Percentiles rank a stretch among this genome's conserved stretches.
phyloP scores from a whole-genome alignment of 2,329 filamentous ascomycete genomes.

The Epichloe aotearoae region DNA sequence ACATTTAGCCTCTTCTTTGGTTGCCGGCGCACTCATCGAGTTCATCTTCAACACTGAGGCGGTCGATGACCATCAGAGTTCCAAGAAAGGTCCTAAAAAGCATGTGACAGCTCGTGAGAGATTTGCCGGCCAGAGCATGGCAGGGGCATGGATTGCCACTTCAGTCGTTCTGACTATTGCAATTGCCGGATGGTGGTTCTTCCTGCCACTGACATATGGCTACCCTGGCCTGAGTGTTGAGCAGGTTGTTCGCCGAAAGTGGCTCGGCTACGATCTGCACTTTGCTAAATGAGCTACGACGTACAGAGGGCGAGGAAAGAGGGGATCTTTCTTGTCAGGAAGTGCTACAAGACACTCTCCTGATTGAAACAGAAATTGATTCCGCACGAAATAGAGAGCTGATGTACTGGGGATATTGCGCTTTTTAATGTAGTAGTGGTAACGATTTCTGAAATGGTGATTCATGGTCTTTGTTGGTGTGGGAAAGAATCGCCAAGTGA shows the following conservation, averaged over 20 bases:
- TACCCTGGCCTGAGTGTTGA: constrained; percentile 74
- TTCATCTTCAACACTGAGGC: constrained; percentile 93
- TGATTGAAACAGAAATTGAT: too few species aligned
- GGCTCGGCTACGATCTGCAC: constrained; percentile 93
- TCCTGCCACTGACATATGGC: constrained; percentile 89
- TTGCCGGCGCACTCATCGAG: constrained; percentile 82
- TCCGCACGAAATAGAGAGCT: too few species aligned
- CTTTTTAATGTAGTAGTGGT: neutral
- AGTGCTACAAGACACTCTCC: too few species aligned
- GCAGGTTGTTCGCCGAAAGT: constrained; percentile 74
- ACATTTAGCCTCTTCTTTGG: constrained; percentile 78
- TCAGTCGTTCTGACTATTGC: constrained; percentile 54
- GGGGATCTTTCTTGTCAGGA: too few species aligned
- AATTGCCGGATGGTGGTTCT: constrained; percentile 78
- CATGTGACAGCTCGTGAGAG: constrained; percentile 72
- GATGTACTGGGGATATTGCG: neutral
- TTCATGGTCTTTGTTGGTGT: neutral
- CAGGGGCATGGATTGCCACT: constrained; percentile 67
- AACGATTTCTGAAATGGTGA: neutral
- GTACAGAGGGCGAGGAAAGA: neutral
- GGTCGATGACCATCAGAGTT: constrained; percentile 30
- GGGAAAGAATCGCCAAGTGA: neutral
- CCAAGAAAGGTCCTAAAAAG: constrained; percentile 30
- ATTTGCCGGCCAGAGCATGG: constrained; percentile 63
- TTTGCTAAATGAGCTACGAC: constrained; percentile 70